phyloP scores from a whole-genome alignment of 129 eudicot species.

The Tagetes patula region DNA sequence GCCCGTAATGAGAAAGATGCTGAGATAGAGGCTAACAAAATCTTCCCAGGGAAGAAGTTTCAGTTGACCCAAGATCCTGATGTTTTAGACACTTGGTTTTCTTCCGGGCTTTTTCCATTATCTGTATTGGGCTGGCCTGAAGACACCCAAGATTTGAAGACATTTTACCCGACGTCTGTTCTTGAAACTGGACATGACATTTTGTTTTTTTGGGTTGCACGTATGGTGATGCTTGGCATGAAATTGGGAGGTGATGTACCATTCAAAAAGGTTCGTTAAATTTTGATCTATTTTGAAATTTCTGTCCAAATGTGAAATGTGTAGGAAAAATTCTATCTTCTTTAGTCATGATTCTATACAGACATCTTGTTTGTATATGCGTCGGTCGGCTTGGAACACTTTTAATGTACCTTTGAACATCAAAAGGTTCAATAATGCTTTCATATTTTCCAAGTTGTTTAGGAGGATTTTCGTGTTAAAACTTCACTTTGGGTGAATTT shows the following conservation, averaged over 20 bases:
- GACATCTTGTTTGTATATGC: not conserved
- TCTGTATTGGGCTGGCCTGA: slow-evolving; percentile 95
- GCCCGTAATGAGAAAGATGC: slow-evolving; percentile 82
- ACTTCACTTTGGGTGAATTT: not conserved
- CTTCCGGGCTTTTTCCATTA: slow-evolving; percentile 75
- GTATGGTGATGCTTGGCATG: slow-evolving; percentile 88
- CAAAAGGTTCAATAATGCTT: not conserved
- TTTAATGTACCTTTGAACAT: not conserved
- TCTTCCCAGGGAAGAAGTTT: slow-evolving; percentile 64
- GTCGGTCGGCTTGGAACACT: not conserved
- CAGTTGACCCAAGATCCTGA: slow-evolving; percentile 84
- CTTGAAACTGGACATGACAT: slow-evolving; percentile 97
- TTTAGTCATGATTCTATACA: not conserved
- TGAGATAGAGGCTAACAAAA: slow-evolving; percentile 44
- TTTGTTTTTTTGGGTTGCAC: slow-evolving; percentile 91
- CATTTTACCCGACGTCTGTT: slow-evolving; percentile 79
- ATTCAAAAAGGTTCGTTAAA: slow-evolving; percentile 61
- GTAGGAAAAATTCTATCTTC: not conserved
- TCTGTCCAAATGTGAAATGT: not conserved
- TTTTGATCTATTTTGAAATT: slow-evolving; percentile 1
- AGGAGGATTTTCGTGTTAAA: not conserved
- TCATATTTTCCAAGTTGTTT: not conserved
- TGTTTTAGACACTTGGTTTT: slow-evolving; percentile 88
- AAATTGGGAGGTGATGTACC: slow-evolving; percentile 92
- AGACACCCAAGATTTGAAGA: slow-evolving; percentile 64